Evolutionary conservation across 148 eudicot species (phyloP).

Genomic region (Nepenthes mirabilis): DNA sequence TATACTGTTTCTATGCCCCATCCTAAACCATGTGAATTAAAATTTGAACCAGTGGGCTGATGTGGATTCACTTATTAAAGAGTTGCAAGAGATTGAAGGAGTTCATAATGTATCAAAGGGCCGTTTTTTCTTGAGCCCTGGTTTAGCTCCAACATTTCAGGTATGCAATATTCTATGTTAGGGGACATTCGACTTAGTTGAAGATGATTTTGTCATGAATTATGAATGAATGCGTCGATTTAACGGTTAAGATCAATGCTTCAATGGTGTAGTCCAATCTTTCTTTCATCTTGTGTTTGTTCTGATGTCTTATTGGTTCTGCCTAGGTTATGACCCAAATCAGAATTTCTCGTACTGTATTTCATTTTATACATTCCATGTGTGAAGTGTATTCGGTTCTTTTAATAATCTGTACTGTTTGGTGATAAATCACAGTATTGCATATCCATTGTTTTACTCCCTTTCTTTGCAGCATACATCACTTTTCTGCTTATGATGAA

Average conservation of each 20-base stretch:
- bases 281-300: too few species aligned
- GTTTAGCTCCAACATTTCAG: constrained; percentile 98
- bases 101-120: constrained; percentile 73
- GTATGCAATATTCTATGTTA: constrained; percentile 15
- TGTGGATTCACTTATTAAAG: constrained; percentile 69
- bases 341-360: too few species aligned
- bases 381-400: too few species aligned
- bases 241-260: not conserved
- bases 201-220: not conserved
- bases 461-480: too few species aligned
- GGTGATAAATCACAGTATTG: too few species aligned
- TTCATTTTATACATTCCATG: too few species aligned
- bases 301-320: too few species aligned
- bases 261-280: too few species aligned
- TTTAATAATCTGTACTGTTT: too few species aligned
- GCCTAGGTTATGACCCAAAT: too few species aligned
- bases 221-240: not conserved
- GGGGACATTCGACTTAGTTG: not conserved
- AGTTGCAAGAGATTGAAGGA: constrained; percentile 55
- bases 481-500: too few species aligned
- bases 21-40: constrained; percentile 3
- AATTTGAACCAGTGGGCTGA: constrained; percentile 62
- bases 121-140: constrained; percentile 86
- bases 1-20: constrained; percentile 1
- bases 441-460: too few species aligned